Base-by-base conservation (phyloP, 176 grass and related monocot species). In the Alloteropsis semialata region DNA sequence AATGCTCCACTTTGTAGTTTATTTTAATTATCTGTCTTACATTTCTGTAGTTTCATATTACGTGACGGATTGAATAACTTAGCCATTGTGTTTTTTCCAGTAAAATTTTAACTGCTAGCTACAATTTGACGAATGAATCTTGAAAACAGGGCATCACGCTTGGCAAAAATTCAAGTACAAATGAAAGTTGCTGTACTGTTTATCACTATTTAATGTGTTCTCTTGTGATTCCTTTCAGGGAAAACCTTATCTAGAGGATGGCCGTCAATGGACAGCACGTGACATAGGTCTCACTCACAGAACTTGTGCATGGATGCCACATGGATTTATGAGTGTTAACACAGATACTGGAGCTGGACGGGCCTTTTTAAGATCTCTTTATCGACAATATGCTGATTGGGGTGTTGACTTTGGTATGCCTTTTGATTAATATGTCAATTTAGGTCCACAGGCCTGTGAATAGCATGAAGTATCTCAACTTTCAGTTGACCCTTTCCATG, bases 301-400 rank as follows among this genome's bases (percentile, higher is more conserved):
- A 88, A 93, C 88, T 22, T 94, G 92, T 88, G 77, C 48, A 41
- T 98, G 95, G 95, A 94, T 98, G 92, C 37, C 70, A 1, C 56
- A 85, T 83, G 95, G 95, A 91, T 97, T 94, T 89, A 94, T 97
- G 92, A 92, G 90, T 85, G 88, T 97, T 78, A 86, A 97, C 76
- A 97, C 90, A 0, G 70, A 89, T 70, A 89, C 86, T 76, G 92
- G 83, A 85, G 92, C 95, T 53, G 95, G 95, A 65, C 78, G 65
- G 71, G 92, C 90, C 48, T 97, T 97, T 80, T 80, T 98, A 82
- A 92, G 90, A 87, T 94, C 95, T 65, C 86, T 97, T 36, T 97
- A 94, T 76, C 88, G 54, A 65, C 95, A 92, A 19, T 92, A 94
- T 80, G 88, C 92, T 33, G 84, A 88, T 77, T 97, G 95, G 95